Conservation (phyloP, 257 asterid genomes). For the Primulina huaijiensis region DNA sequence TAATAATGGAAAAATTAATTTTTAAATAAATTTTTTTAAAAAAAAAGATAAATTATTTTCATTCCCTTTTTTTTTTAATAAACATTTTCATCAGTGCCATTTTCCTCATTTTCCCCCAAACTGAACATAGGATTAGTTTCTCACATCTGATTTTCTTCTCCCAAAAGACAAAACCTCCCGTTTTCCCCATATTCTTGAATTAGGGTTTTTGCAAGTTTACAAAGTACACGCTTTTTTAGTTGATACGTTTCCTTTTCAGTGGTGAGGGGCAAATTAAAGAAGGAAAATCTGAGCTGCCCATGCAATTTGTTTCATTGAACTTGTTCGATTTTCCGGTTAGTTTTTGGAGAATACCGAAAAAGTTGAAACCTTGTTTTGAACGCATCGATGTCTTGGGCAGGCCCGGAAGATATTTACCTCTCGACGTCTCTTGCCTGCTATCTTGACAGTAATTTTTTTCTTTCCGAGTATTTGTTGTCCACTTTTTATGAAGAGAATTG, state of each 20-base stretch:
- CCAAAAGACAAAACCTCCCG: slow-evolving; percentile 14
- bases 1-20: too few species aligned
- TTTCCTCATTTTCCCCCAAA: too few species aligned
- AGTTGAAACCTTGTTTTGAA: slow-evolving; percentile 30
- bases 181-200: slow-evolving; percentile 19
- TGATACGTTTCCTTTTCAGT: not conserved
- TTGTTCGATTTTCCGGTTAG: slow-evolving; percentile 35
- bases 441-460: slow-evolving; percentile 78
- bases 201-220: slow-evolving; percentile 20
- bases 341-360: slow-evolving; percentile 47
- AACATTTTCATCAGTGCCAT: too few species aligned
- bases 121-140: too few species aligned
- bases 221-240: not conserved
- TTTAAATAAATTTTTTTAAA: too few species aligned
- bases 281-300: slow-evolving; percentile 39
- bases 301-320: slow-evolving; percentile 42
- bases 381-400: slow-evolving; percentile 89
- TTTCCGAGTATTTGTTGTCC: slow-evolving; percentile 1
- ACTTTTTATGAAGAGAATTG: not conserved
- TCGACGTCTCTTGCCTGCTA: slow-evolving; percentile 98
- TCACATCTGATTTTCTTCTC: slow-evolving; percentile 44
- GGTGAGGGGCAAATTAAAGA: slow-evolving; percentile 1
- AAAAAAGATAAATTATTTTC: too few species aligned
- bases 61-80: too few species aligned
- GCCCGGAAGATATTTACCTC: slow-evolving; percentile 86